Evolutionary conservation across 192 early-diverging fungal species (phyloP).

Genomic region (Coemansia sp.): DNA sequence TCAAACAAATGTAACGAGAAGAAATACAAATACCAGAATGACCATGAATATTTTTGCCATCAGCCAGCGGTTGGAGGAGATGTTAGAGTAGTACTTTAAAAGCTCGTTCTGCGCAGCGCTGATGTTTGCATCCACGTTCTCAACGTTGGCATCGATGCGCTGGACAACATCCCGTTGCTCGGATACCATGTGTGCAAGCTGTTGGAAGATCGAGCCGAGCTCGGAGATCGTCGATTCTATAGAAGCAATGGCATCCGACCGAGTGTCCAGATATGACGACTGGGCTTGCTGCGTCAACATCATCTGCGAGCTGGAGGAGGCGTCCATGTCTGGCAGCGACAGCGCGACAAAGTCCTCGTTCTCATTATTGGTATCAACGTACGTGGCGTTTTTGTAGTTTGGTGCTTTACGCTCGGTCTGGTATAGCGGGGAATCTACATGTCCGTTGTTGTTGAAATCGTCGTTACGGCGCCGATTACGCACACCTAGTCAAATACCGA

Average conservation of each 20-base stretch:
- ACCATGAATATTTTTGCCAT: slow-evolving; percentile 95
- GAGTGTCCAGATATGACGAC: slow-evolving; percentile 84
- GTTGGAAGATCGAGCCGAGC: slow-evolving; percentile 85
- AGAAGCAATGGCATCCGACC: slow-evolving; percentile 88
- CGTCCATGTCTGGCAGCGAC: slow-evolving; percentile 56
- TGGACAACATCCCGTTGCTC: slow-evolving; percentile 87
- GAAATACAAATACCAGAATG: slow-evolving; percentile 81
- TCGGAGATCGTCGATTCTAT: slow-evolving; percentile 98
- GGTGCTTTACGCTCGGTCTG: slow-evolving; percentile 53
- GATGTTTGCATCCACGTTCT: slow-evolving; percentile 90
- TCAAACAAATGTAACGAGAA: slow-evolving; percentile 64
- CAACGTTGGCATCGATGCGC: slow-evolving; percentile 92
- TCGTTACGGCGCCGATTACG: slow-evolving; percentile 40
- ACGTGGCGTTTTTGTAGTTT: slow-evolving; percentile 6
- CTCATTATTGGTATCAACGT: slow-evolving; percentile 13
- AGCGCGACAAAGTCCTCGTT: slow-evolving; percentile 56
- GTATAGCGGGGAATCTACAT: slow-evolving; percentile 61
- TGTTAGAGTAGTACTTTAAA: slow-evolving; percentile 86
- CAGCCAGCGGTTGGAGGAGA: slow-evolving; percentile 92
- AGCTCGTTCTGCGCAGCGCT: slow-evolving; percentile 87
- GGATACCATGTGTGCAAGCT: slow-evolving; percentile 82
- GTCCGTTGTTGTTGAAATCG: neutral
- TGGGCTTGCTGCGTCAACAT: slow-evolving; percentile 63
- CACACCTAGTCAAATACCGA: slow-evolving; percentile 30
- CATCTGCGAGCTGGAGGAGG: slow-evolving; percentile 68